phyloP scores from a whole-genome alignment of 805 yeast genomes.

The Teunomyces aglyptinius region DNA sequence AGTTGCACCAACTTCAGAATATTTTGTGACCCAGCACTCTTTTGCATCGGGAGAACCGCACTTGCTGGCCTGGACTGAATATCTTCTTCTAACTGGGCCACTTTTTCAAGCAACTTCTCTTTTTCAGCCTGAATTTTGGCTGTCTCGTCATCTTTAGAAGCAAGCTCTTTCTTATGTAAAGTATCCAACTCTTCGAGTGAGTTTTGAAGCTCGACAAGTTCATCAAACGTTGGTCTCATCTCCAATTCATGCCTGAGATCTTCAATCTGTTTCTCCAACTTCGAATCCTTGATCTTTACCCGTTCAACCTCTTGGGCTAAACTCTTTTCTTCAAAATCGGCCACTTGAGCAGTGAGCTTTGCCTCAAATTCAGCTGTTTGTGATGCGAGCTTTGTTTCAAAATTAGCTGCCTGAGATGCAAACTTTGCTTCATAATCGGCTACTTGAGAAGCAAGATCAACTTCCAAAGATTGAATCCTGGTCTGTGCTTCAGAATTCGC shows the following conservation, averaged over 20 bases:
- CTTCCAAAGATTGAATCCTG: no score
- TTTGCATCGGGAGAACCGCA: background rate
- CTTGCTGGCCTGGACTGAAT: background rate
- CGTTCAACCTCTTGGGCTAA: slow-evolving; percentile 9
- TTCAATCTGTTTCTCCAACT: slow-evolving; percentile 19
- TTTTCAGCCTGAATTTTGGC: slow-evolving; percentile 1
- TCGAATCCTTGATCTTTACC: slow-evolving; percentile 7
- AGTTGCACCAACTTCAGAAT: background rate
- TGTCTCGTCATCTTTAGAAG: slow-evolving; percentile 24
- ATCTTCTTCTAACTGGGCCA: background rate
- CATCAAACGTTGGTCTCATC: slow-evolving; percentile 41
- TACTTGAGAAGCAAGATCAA: no score
- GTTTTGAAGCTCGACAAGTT: slow-evolving; percentile 43
- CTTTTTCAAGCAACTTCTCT: background rate
- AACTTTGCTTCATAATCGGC: no score
- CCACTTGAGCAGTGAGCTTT: background rate
- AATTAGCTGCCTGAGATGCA: no score
- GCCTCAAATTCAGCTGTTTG: no score
- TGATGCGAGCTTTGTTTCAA: no score
- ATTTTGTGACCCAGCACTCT: background rate
- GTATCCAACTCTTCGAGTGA: slow-evolving; percentile 42
- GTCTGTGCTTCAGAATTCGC: no score
- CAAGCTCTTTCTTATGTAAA: slow-evolving; percentile 34
- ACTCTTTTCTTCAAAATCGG: slow-evolving; percentile 6
- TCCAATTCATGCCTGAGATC: slow-evolving; percentile 32